Base-by-base conservation (phyloP, 208 protist species). In the Crithidia mellificae region DNA sequence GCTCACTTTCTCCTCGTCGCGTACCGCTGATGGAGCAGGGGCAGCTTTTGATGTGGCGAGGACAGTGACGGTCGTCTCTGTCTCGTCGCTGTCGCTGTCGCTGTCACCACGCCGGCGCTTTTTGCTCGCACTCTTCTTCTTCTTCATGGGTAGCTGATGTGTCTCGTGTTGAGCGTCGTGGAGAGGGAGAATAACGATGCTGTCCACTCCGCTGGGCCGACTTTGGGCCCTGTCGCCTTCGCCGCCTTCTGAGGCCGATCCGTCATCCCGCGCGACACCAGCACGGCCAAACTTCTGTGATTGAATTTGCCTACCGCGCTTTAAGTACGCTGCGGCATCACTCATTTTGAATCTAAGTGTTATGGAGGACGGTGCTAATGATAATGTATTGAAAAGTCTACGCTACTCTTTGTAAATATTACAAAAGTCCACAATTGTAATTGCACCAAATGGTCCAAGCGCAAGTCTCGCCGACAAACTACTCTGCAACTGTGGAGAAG, bases 111-210 rank as follows among this genome's bases (percentile, higher is more conserved):
- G 69, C 1, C 52, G 15, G 11, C 69, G 69, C 27, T 74, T 74
- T n/a, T n/a, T n/a, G n/a, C n/a, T n/a, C n/a, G 29, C 38, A 20
- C 1, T 39, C 17, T 62, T 74, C 53, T 63, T 68, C 24, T 74
- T 68, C 24, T 74, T 74, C 69, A 74, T 74, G 4, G 69, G 69
- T 15, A 74, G 46, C 53, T 68, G 69, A 0, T 34, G 59, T 3
- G 57, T 24, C 43, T 67, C 61, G 15, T 61, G 69, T 9, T 39
- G 30, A 0, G 39, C 44, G 54, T 63, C 62, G 29, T 62, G n/a
- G n/a, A 74, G 15, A 2, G 52, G 7, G 14, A 74, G 41, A 14
- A 67, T 43, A 2, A 74, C 69, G 15, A 74, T 19, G 41, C 69
- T 51, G 9, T 22, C 12, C 2, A 22, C 19, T 1, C 32, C 32